These are phyloP conservation scores for Hirschioporus abietinus DNA, from an alignment of 768 basidiomycete species.

Conservation along the genomic window DNA sequence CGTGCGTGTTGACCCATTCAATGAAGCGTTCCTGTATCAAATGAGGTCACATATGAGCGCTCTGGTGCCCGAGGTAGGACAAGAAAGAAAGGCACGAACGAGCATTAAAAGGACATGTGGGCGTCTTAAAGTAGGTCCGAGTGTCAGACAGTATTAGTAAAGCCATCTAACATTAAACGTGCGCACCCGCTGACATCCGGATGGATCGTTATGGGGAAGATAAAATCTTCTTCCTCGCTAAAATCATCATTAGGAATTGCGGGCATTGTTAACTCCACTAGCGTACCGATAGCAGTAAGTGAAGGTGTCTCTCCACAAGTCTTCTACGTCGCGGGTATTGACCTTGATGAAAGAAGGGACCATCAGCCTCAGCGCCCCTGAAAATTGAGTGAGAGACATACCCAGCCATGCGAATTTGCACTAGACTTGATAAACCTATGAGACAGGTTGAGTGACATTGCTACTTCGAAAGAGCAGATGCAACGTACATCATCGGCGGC, in stretches of 20 bases:
- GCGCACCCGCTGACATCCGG: constrained; percentile 68
- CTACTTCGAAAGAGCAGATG: no score
- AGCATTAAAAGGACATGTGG: constrained; percentile 75
- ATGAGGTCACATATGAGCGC: constrained; percentile 1
- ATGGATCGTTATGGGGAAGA: constrained; percentile 76
- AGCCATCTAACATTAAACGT: constrained; percentile 5
- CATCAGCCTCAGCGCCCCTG: neutral
- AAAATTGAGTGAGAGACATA: constrained; percentile 17
- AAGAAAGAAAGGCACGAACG: constrained; percentile 29
- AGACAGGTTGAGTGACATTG: neutral
- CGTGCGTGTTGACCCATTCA: constrained; percentile 67
- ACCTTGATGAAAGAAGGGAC: constrained; percentile 32
- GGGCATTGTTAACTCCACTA: neutral
- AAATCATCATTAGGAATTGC: constrained; percentile 11
- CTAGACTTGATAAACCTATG: constrained; percentile 64
- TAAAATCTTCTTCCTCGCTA: constrained; percentile 58
- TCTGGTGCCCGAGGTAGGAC: neutral
- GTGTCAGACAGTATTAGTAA: constrained; percentile 9
- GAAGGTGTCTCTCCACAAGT: constrained; percentile 75
- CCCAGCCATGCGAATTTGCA: constrained; percentile 71
- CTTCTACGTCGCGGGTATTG: constrained; percentile 58
- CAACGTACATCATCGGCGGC: constrained; percentile 61
- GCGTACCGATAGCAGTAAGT: constrained; percentile 56
- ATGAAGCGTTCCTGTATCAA: constrained; percentile 57
- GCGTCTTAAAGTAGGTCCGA: constrained; percentile 30